phyloP scores from a whole-genome alignment of 768 basidiomycete species.

The Panellus pusillus region DNA sequence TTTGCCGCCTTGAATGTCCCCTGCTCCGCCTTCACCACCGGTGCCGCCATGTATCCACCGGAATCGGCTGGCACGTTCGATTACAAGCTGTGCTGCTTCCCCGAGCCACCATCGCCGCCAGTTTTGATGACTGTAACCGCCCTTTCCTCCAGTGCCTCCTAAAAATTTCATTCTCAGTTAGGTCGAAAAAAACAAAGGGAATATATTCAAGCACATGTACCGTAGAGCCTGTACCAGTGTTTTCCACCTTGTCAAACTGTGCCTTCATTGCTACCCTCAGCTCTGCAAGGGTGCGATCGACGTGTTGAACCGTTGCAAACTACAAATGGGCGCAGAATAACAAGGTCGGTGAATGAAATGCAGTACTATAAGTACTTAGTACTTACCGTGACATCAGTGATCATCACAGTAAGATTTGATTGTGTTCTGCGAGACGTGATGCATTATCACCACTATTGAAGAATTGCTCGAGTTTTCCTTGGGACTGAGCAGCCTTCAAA shows the following conservation, averaged over 20 bases:
- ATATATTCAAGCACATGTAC: background rate
- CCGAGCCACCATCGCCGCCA: slow-evolving; percentile 1
- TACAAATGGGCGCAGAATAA: background rate
- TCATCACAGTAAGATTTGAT: background rate
- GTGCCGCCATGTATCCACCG: background rate
- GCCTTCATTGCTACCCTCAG: background rate
- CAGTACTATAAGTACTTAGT: too few relatives aligned
- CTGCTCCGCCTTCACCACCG: background rate
- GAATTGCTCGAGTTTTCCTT: background rate
- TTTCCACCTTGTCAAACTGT: background rate
- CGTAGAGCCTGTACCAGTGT: background rate
- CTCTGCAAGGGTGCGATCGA: background rate
- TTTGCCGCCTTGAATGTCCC: background rate
- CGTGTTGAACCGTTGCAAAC: background rate
- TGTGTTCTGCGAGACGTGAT: background rate
- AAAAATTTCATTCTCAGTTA: background rate
- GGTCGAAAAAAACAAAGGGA: background rate
- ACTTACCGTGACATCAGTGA: background rate
- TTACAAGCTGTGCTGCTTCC: background rate
- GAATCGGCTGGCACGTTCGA: background rate
- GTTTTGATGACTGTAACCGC: background rate
- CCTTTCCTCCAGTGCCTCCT: background rate
- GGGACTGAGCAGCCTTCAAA: background rate
- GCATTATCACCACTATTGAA: background rate
- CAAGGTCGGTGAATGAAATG: too few relatives aligned